phyloP scores from a whole-genome alignment of 192 early-diverging fungal genomes.

The Coemansia sp. region DNA sequence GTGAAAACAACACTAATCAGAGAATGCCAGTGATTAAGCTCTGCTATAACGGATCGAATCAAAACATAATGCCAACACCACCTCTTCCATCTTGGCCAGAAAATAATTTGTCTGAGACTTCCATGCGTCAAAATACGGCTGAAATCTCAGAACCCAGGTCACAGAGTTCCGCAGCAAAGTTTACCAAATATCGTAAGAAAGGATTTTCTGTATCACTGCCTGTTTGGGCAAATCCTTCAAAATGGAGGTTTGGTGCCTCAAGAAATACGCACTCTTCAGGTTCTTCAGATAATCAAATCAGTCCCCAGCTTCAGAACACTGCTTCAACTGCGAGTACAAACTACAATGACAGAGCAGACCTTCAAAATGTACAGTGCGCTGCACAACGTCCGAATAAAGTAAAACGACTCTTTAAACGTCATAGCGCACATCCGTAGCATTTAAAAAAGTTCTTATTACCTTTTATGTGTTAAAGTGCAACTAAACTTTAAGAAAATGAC shows the following conservation, averaged over 20 bases:
- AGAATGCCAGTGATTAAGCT: not conserved
- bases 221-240: constrained; percentile 11
- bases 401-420: constrained; percentile 35
- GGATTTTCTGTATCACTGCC: constrained; percentile 12
- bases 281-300: not conserved
- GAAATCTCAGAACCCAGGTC: not conserved
- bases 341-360: not conserved
- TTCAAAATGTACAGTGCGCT: not conserved
- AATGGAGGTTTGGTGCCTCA: constrained; percentile 7
- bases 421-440: constrained; percentile 9
- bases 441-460: not conserved
- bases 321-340: not conserved
- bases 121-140: not conserved
- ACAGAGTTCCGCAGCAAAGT: not conserved
- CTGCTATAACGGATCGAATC: not conserved
- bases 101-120: not conserved
- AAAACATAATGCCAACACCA: not conserved
- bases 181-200: not conserved
- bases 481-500: not conserved
- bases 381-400: constrained; percentile 14
- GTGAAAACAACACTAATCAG: not conserved
- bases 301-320: not conserved
- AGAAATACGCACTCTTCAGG: not conserved
- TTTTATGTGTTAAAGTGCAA: no score
- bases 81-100: not conserved